Evolutionary conservation across 2,329 filamentous ascomycete species (phyloP).

Genomic region (Raffaelea deltoideospora): DNA sequence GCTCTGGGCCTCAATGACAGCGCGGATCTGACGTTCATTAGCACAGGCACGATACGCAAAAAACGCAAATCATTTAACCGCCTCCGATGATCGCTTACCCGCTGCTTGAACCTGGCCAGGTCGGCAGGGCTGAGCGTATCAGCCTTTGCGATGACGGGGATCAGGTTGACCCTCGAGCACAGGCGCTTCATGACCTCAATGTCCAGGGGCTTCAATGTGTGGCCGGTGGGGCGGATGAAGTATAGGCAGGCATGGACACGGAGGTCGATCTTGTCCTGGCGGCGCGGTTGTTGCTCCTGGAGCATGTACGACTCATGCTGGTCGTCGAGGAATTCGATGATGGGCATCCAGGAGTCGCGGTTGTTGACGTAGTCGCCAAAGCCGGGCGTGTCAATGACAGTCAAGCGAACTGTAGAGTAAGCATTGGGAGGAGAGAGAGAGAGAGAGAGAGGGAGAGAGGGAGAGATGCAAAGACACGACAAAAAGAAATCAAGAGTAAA

Average conservation of each 20-base stretch:
- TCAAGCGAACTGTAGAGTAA: slow-evolving; percentile 62
- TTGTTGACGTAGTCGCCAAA: slow-evolving; percentile 99
- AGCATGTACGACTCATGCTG: slow-evolving; percentile 99
- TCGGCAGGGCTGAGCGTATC: slow-evolving; percentile 92
- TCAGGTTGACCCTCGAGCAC: slow-evolving; percentile 94
- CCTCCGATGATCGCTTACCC: slow-evolving; percentile 34
- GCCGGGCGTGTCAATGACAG: slow-evolving; percentile 96
- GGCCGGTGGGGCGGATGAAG: slow-evolving; percentile 96
- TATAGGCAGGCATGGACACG: slow-evolving; percentile 97
- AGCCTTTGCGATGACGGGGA: slow-evolving; percentile 96
- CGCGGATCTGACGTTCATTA: slow-evolving; percentile 46
- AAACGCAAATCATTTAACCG: background rate
- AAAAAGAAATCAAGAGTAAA: no score
- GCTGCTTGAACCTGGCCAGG: slow-evolving; percentile 85
- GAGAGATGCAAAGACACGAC: no score
- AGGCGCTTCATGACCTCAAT: slow-evolving; percentile 99
- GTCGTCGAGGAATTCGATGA: slow-evolving; percentile 99
- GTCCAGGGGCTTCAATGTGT: slow-evolving; percentile 95
- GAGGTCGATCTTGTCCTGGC: slow-evolving; percentile 97
- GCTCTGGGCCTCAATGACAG: slow-evolving; percentile 92
- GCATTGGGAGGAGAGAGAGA: background rate
- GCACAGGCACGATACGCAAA: background rate
- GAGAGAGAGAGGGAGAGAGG: background rate
- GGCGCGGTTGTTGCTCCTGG: slow-evolving; percentile 97
- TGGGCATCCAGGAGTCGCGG: slow-evolving; percentile 98